A percentile compares a stretch with the other conserved stretches of the same genome.
These are phyloP conservation scores for Parietaria judaica DNA, from an alignment of 306 rosid genomes.

Conservation along the genomic window DNA sequence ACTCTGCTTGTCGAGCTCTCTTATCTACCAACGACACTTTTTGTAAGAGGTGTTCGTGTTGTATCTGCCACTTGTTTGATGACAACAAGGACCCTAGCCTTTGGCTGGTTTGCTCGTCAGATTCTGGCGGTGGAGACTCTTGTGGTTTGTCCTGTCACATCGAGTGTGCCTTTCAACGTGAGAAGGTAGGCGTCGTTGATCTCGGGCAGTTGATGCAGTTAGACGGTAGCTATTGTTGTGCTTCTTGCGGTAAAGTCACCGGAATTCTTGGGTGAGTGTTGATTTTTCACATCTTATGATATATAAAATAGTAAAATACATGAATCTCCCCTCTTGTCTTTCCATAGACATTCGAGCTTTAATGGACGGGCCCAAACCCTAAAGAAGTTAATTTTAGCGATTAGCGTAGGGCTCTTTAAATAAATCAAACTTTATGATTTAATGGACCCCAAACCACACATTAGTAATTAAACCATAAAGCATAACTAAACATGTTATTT, in stretches of 20 bases:
- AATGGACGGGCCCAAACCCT: neutral
- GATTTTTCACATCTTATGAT: constrained; percentile 17
- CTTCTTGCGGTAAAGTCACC: constrained; percentile 94
- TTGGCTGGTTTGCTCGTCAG: constrained; percentile 90
- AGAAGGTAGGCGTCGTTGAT: constrained; percentile 93
- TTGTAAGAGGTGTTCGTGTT: constrained; percentile 98
- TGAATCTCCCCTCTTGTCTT: neutral
- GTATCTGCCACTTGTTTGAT: constrained; percentile 91
- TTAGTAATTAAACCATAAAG: too few relatives aligned
- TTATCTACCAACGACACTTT: constrained; percentile 81
- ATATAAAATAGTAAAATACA: neutral
- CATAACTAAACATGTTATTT: too few relatives aligned
- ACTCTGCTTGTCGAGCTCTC: constrained; percentile 95
- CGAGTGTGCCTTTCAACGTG: constrained; percentile 88
- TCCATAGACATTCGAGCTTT: neutral
- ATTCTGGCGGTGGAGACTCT: constrained; percentile 69
- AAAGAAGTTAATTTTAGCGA: neutral
- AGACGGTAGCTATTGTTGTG: constrained; percentile 98
- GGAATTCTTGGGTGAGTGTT: constrained; percentile 88
- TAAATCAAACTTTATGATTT: too few relatives aligned
- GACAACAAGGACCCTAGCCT: constrained; percentile 99
- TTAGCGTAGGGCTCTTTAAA: too few relatives aligned
- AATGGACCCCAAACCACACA: too few relatives aligned
- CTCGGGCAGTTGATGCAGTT: constrained; percentile 97
- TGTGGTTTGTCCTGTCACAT: constrained; percentile 95